A percentile compares a stretch with the other conserved stretches of the same genome.
Evolutionary conservation across 306 rosid genomes (phyloP).

Genomic region (Cucumis melo): DNA sequence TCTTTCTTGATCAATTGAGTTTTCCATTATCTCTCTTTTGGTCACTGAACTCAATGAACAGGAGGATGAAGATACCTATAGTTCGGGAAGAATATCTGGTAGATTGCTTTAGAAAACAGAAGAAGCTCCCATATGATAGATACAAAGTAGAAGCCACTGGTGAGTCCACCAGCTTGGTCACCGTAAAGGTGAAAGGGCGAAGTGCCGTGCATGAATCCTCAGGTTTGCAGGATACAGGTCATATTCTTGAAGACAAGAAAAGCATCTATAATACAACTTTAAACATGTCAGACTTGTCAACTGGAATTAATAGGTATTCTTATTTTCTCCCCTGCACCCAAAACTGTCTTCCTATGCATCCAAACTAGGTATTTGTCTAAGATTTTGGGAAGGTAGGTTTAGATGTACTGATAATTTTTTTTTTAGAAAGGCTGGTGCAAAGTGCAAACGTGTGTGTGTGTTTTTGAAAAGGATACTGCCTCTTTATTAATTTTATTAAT

Average conservation of each 20-base stretch:
- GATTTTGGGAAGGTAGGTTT: background rate
- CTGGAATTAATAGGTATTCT: conserved; percentile 69
- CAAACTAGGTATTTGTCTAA: background rate
- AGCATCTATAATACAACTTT: conserved; percentile 83
- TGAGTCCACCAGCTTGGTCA: conserved; percentile 70
- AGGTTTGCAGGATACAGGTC: conserved; percentile 81
- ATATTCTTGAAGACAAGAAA: conserved; percentile 82
- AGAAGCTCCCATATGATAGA: conserved; percentile 60
- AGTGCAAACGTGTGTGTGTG: background rate
- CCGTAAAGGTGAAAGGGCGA: conserved; percentile 84
- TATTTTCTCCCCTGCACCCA: background rate
- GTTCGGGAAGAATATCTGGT: conserved; percentile 82
- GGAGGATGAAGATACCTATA: conserved; percentile 84
- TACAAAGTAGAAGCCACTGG: conserved; percentile 68
- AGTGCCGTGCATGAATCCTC: conserved; percentile 89
- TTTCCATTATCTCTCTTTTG: conserved; percentile 3
- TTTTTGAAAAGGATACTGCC: too few relatives aligned
- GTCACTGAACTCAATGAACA: conserved; percentile 19
- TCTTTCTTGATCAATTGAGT: conserved; percentile 1
- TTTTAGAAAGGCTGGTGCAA: background rate
- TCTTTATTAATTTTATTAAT: too few relatives aligned
- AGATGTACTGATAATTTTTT: background rate
- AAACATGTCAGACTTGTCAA: conserved; percentile 83
- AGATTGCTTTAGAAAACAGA: conserved; percentile 60
- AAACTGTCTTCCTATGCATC: background rate